These are phyloP conservation scores for Talaromyces trachyspermus DNA, from an alignment of 495 filamentous ascomycete genomes.

Conservation along the genomic window DNA sequence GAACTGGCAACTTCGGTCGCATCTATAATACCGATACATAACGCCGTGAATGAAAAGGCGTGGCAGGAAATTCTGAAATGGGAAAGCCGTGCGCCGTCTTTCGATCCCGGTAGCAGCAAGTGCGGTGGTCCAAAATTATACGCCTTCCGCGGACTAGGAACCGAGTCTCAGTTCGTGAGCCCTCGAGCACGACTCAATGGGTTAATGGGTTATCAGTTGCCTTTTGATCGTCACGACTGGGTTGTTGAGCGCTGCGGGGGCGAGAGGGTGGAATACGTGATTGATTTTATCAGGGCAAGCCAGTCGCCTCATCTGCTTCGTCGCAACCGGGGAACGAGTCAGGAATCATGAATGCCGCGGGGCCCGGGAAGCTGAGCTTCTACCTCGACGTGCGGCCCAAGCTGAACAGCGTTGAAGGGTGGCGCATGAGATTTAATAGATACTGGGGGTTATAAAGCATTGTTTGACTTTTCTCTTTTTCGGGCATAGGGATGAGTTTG, in stretches of 20 bases:
- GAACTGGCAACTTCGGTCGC: conserved; percentile 64
- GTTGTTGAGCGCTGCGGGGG: conserved; percentile 83
- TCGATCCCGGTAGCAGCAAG: conserved; percentile 44
- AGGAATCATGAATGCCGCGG: conserved; percentile 37
- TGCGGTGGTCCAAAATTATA: conserved; percentile 79
- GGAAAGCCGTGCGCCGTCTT: conserved; percentile 57
- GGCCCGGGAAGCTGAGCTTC: conserved; percentile 69
- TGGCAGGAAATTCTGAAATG: conserved; percentile 79
- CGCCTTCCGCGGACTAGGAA: conserved; percentile 66
- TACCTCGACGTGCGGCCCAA: conserved; percentile 94
- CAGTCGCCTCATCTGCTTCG: conserved; percentile 12
- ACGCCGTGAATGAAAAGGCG: conserved; percentile 88
- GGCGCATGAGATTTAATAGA: conserved; percentile 68
- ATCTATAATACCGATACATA: conserved; percentile 93
- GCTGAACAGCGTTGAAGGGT: conserved; percentile 83
- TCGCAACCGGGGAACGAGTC: conserved; percentile 8
- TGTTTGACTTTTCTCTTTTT: conserved; percentile 2
- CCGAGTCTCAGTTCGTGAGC: conserved; percentile 60
- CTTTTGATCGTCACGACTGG: conserved; percentile 98
- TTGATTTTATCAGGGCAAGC: conserved; percentile 92
- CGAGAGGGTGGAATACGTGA: conserved; percentile 85
- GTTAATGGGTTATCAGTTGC: conserved; percentile 75
- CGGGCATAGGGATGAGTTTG: too few relatives aligned
- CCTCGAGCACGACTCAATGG: conserved; percentile 77
- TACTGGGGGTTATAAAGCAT: conserved; percentile 45